Conservation (phyloP, 2,329 filamentous ascomycete species). For the Phaeosphaeria sp. region DNA sequence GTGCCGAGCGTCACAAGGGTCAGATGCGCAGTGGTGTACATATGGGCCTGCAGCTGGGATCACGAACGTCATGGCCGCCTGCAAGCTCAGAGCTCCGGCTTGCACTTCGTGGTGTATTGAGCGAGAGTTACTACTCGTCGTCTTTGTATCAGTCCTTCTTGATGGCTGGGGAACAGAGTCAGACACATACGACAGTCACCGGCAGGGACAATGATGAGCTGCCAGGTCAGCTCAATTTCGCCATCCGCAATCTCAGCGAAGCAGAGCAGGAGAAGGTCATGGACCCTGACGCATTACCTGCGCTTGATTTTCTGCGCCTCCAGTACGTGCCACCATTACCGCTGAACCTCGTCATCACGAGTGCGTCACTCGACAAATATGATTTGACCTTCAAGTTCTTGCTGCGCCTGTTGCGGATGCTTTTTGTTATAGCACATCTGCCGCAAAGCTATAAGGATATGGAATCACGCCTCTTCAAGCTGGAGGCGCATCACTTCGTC, state of each 20-base stretch:
- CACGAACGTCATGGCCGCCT: conserved; percentile 86
- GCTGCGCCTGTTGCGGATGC: conserved; percentile 77
- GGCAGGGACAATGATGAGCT: conserved; percentile 45
- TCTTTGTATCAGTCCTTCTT: conserved; percentile 35
- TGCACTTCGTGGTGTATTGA: conserved; percentile 83
- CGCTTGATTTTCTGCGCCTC: conserved; percentile 89
- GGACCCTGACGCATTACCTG: conserved; percentile 81
- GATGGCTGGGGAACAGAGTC: neutral
- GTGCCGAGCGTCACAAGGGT: conserved; percentile 75
- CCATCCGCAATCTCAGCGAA: conserved; percentile 73
- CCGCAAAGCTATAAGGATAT: conserved; percentile 33
- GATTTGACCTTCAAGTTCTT: conserved; percentile 84
- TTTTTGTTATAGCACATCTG: conserved; percentile 68
- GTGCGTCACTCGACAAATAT: conserved; percentile 75
- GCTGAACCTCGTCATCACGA: conserved; percentile 75
- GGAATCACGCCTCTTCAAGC: conserved; percentile 60
- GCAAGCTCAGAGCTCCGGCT: conserved; percentile 92
- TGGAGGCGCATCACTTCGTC: conserved; percentile 82
- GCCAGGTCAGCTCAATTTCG: conserved; percentile 65
- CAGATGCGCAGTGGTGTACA: conserved; percentile 67
- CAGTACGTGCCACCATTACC: conserved; percentile 80
- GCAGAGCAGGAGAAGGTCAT: conserved; percentile 84
- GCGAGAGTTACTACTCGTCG: conserved; percentile 69
- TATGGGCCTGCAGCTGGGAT: conserved; percentile 85
- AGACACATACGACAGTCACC: conserved; percentile 10